Evolutionary conservation across 176 grass and related monocot species (phyloP).

Genomic region (Bromus sterilis): DNA sequence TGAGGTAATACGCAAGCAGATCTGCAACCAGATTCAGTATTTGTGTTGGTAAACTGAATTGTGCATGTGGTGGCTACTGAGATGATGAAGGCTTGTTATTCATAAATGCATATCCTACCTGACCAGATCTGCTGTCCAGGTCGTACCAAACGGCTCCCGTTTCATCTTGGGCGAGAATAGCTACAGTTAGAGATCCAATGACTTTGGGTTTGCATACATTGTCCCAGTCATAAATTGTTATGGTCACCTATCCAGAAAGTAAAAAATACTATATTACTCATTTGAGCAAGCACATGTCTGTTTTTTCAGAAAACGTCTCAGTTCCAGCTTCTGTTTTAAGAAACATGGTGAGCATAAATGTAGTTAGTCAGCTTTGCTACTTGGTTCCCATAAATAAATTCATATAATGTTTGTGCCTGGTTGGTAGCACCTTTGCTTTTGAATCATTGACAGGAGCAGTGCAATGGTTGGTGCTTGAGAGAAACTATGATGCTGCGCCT

Average conservation of each 20-base stretch:
- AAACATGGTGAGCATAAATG: neutral
- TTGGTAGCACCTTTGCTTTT: conserved; percentile 6
- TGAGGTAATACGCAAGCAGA: conserved; percentile 60
- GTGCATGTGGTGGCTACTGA: neutral
- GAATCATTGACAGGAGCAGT: conserved; percentile 14
- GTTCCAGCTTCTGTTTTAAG: neutral
- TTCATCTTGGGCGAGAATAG: conserved; percentile 52
- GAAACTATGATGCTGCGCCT: conserved; percentile 14
- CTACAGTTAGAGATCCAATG: conserved; percentile 65
- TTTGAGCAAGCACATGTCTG: neutral
- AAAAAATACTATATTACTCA: neutral
- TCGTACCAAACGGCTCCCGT: conserved; percentile 68
- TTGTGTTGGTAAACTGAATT: neutral
- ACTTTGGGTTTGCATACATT: conserved; percentile 71
- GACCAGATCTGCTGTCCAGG: conserved; percentile 73
- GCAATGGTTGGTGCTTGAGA: neutral
- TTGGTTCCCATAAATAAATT: neutral
- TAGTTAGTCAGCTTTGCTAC: neutral
- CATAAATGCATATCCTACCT: conserved; percentile 32
- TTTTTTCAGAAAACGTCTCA: neutral
- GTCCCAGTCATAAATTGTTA: conserved; percentile 95
- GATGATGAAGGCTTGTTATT: neutral
- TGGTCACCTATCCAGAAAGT: conserved; percentile 32
- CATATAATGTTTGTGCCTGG: neutral
- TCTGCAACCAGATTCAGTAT: conserved; percentile 54